Percentiles rank a stretch among this genome's conserved stretches.
phyloP scores from a whole-genome alignment of 805 yeast genomes.

The Brettanomyces bruxellensis region DNA sequence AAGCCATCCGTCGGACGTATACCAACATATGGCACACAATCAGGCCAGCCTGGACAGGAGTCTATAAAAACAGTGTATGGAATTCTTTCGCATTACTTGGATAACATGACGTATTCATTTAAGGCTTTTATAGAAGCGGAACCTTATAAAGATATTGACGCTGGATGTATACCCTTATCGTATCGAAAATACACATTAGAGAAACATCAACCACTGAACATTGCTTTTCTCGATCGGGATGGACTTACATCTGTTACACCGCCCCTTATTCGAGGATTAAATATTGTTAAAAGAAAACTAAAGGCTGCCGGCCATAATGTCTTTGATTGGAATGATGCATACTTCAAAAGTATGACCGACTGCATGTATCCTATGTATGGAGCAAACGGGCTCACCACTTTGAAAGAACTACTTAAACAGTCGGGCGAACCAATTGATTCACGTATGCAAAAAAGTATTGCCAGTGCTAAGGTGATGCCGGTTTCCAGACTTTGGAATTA shows the following conservation, averaged over 20 bases:
- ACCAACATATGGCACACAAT: conserved; percentile 5
- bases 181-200: conserved; percentile 25
- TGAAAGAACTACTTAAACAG: conserved; percentile 27
- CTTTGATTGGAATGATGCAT: conserved; percentile 37
- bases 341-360: conserved; percentile 35
- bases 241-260: conserved; percentile 39
- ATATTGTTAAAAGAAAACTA: conserved; percentile 22
- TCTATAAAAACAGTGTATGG: conserved; percentile 30
- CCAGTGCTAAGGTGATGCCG: conserved; percentile 24
- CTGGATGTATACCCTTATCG: conserved; percentile 32
- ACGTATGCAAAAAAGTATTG: conserved; percentile 2
- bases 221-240: conserved; percentile 36
- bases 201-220: conserved; percentile 28
- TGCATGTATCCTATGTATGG: conserved; percentile 29
- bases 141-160: conserved; percentile 36
- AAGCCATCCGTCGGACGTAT: conserved; percentile 8
- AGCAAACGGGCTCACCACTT: conserved; percentile 30
- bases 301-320: conserved; percentile 41
- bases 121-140: conserved; percentile 17
- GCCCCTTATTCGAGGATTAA: conserved; percentile 38
- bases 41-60: conserved; percentile 27
- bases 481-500: conserved; percentile 31
- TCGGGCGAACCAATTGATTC: conserved; percentile 35
- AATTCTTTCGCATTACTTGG: conserved; percentile 29
- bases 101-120: conserved; percentile 41